Percentiles rank a stretch among this genome's conserved stretches.
These are phyloP conservation scores for Cinnamomum micranthum DNA, from an alignment of 164 flowering plant genomes.

Conservation along the genomic window DNA sequence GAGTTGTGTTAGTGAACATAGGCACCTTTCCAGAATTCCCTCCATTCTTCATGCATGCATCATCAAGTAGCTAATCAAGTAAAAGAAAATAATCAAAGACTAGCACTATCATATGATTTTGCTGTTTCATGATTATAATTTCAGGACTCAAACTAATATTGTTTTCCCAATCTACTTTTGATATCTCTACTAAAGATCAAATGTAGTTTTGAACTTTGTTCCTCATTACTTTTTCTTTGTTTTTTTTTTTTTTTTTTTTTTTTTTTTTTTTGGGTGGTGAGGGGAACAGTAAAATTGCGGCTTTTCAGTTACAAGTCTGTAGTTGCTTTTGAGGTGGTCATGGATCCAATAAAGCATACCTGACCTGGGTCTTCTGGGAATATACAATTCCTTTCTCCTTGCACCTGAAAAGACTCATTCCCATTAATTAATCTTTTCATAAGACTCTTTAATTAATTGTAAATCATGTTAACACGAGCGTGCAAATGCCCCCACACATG, in stretches of 20 bases:
- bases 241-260: too few relatives aligned
- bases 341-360: conserved; percentile 77
- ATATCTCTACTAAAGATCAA: not conserved
- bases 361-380: conserved; percentile 94
- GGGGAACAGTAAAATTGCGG: not conserved
- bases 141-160: not conserved
- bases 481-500: not conserved
- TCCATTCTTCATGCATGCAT: conserved; percentile 57
- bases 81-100: conserved; percentile 9
- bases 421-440: conserved; percentile 18
- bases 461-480: not conserved
- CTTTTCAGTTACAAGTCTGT: not conserved
- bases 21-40: conserved; percentile 40
- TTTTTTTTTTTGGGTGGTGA: not conserved
- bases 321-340: conserved; percentile 29
- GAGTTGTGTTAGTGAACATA: not conserved
- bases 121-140: conserved; percentile 8
- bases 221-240: conserved; percentile 5
- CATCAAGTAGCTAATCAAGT: conserved; percentile 54
- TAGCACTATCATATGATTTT: conserved; percentile 5
- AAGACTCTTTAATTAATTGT: too few relatives aligned
- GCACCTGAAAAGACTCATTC: conserved; percentile 33
- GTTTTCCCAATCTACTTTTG: conserved; percentile 8
- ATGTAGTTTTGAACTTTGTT: conserved; percentile 27
- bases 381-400: conserved; percentile 65